Evolutionary conservation across 441 rosid species (phyloP), one percentile per base, ranked within the genome.

Genomic region (Adansonia rubrostipa): DNA sequence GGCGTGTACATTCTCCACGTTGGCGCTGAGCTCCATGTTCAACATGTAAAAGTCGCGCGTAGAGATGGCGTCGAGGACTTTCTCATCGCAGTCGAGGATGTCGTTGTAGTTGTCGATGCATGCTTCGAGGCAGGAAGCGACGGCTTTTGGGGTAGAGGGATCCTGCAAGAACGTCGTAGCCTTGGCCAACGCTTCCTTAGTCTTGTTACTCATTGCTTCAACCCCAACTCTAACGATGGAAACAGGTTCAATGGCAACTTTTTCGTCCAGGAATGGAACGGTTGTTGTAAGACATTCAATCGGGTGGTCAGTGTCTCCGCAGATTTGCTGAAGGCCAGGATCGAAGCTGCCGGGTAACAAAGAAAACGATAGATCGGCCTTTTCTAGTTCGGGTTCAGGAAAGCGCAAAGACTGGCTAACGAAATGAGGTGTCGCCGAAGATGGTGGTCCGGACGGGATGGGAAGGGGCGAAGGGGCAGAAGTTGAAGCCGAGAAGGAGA

Each of bases 81-180:
- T 77, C 0, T 77, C 61, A 5, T 82, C 24, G 47, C 77, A 78
- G 2, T 62, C 58, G 0, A 83, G 10, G 0, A 79, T 75, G 6
- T 77, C 70, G 0, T 83, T 84, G 28, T 82, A 87, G 65, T 51
- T 80, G 10, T 85, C 87, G 7, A 82, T n/a, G 61, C 88, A 85
- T 0, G 79, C 44, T 19, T 80, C 79, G 2, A 82, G 51, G 14
- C 79, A 71, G 13, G 60, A 20, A 67, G 47, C 73, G 15, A 71
- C 24, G 42, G 22, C 33, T 0, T 54, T 22, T 13, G 80, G 22
- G 1, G 73, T 11, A 1, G 76, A 53, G 0, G 84, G 81, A n/a
- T 80, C 69, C 2, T 51, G 20, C 20, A 14, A 22, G n/a, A 85
- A 4, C 2, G 22, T 33, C 2, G 15, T 42, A 0, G 82, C 84